Conservation (phyloP, 192 early-diverging fungal species). For the Gigaspora rosea region DNA sequence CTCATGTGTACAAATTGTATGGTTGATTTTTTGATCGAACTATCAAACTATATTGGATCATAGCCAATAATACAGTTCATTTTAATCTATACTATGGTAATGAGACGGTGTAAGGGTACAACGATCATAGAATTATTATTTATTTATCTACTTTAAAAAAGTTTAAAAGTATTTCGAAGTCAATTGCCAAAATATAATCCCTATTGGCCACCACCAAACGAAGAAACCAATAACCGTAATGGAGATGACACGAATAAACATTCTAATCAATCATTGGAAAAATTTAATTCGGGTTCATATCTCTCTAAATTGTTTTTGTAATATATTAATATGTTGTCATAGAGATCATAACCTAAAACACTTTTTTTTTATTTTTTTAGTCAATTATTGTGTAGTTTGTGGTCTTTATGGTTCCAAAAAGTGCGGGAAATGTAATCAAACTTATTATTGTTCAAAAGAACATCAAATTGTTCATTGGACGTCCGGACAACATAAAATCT, state of each 20-base stretch:
- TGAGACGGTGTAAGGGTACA: too few relatives aligned
- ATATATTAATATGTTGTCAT: slow-evolving; percentile 7
- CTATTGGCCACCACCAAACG: slow-evolving; percentile 54
- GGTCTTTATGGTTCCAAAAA: slow-evolving; percentile 69
- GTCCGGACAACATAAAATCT: slow-evolving; percentile 66
- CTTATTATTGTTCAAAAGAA: slow-evolving; percentile 78
- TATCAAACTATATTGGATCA: too few relatives aligned
- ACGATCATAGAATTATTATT: too few relatives aligned
- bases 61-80: too few relatives aligned
- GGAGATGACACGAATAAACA: slow-evolving; percentile 41
- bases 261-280: slow-evolving; percentile 29
- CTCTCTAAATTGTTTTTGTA: slow-evolving; percentile 7
- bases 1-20: too few relatives aligned
- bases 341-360: background rate
- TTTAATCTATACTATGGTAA: too few relatives aligned
- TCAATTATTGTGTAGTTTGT: slow-evolving; percentile 68
- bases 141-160: too few relatives aligned
- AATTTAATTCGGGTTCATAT: slow-evolving; percentile 29
- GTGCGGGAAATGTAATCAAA: slow-evolving; percentile 76
- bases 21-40: too few relatives aligned
- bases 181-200: slow-evolving; percentile 77
- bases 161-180: slow-evolving; percentile 82
- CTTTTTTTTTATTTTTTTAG: slow-evolving; percentile 30
- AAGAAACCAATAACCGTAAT: slow-evolving; percentile 37
- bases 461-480: slow-evolving; percentile 90